Evolutionary conservation across 2,329 filamentous ascomycete genomes (phyloP).

Genomic region (Aureobasidium leucospermi): DNA sequence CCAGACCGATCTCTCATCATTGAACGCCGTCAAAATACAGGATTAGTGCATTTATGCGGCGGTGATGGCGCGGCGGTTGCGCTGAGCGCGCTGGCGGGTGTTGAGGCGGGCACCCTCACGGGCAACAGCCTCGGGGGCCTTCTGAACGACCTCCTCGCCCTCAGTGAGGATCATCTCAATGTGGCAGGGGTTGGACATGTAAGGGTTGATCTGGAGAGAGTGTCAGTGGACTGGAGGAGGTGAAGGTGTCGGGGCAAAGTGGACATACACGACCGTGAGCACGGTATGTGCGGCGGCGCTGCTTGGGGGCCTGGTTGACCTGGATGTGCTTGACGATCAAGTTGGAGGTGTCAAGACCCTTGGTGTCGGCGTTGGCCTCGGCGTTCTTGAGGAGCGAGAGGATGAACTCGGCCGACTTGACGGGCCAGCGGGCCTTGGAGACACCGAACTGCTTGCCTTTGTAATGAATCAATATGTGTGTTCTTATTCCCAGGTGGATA

Average conservation of each 20-base stretch:
- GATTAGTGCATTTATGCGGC: conserved; percentile 20
- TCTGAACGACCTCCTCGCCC: conserved; percentile 91
- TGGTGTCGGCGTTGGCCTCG: conserved; percentile 92
- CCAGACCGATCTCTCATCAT: conserved; percentile 5
- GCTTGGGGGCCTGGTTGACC: conserved; percentile 99
- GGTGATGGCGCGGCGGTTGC: conserved; percentile 55
- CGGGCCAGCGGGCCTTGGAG: conserved; percentile 94
- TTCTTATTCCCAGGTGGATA: conserved; percentile 15
- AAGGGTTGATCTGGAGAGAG: conserved; percentile 82
- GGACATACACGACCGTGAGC: conserved; percentile 96
- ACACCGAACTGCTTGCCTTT: conserved; percentile 98
- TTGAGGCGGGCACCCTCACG: conserved; percentile 55
- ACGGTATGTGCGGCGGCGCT: conserved; percentile 98
- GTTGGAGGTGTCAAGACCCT: conserved; percentile 95
- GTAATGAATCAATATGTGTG: conserved; percentile 26
- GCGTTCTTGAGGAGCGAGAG: conserved; percentile 96
- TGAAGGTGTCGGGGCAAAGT: background rate
- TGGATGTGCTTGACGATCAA: conserved; percentile 99
- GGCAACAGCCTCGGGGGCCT: conserved; percentile 63
- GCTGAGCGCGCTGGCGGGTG: conserved; percentile 82
- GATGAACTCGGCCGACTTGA: conserved; percentile 98
- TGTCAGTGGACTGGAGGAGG: background rate
- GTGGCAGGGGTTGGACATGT: conserved; percentile 99
- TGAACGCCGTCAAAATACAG: background rate
- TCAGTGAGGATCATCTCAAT: conserved; percentile 99